Evolutionary conservation across 1,284 basidiomycete genomes (phyloP).

Genomic region (Polyporus tsugae): DNA sequence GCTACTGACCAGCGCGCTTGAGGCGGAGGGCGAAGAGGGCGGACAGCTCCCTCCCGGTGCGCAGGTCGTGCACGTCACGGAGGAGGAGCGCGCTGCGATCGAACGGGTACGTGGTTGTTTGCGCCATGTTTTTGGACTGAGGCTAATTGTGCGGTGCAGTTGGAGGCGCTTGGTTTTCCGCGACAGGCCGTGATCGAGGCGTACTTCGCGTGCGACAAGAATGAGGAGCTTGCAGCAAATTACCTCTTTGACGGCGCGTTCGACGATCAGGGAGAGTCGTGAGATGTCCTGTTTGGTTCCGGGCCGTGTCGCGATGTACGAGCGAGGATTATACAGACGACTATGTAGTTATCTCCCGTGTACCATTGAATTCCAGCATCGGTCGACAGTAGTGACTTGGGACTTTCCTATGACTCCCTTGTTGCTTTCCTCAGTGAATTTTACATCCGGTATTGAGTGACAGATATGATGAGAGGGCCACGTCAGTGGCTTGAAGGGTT

Average conservation of each 20-base stretch:
- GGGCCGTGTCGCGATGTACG: conserved; percentile 12
- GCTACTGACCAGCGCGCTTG: conserved; percentile 59
- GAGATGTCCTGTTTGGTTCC: conserved; percentile 7
- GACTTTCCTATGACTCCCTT: no score
- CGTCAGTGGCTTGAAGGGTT: no score
- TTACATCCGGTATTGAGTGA: no score
- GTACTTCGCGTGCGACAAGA: conserved; percentile 93
- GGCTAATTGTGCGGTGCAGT: conserved; percentile 50
- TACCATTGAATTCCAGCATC: conserved; percentile 22
- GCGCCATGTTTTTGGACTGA: conserved; percentile 10
- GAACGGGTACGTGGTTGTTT: conserved; percentile 68
- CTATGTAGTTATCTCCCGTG: conserved; percentile 35
- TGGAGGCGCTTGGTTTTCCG: conserved; percentile 88
- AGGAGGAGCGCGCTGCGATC: conserved; percentile 88
- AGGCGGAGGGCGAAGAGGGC: conserved; percentile 54
- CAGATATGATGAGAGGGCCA: no score
- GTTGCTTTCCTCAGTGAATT: no score
- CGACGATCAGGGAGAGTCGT: conserved; percentile 52
- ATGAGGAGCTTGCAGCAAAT: conserved; percentile 94
- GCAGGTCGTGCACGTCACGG: conserved; percentile 80
- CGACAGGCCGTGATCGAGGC: conserved; percentile 83
- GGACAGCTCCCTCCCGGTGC: conserved; percentile 67
- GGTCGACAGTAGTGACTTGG: background rate
- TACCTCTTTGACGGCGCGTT: conserved; percentile 84
- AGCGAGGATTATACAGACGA: conserved; percentile 28